Evolutionary conservation across 202 grass and related monocot species (phyloP), one percentile per base, ranked within the genome.

Genomic region (Zoysia matrella): DNA sequence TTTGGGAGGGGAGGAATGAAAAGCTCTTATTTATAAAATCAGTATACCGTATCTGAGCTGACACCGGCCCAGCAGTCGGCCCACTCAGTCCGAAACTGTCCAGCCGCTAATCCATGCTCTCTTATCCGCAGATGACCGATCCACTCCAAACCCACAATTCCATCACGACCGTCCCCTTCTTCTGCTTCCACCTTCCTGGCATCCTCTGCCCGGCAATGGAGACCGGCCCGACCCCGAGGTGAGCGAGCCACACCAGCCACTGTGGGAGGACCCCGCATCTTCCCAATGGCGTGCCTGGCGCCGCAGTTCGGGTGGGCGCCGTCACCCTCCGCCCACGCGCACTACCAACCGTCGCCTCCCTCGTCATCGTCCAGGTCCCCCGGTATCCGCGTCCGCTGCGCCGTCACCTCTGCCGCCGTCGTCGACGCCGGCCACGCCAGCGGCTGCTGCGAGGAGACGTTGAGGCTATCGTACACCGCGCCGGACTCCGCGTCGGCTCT

Each of bases 241-340:
- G 66, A 85, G 50, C 44, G 12, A 53, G 30, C 71, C 8, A 67
- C 71, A 67, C 49, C 71, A 52, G 14, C 36, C 30, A 52, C 51
- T 51, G 48, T 40, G 44, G 49, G 47, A 36, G 22, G 8, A 4
- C 15, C 55, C 18, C 22, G 22, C 22, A 22, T 22, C 50, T 65
- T 44, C 10, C n/a, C 65, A 57, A 92, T 89, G 90, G 60, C 84
- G 71, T 92, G 83, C 67, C 84, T 92, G 15, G 90, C 80, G 13
- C 87, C 84, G 48, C 90, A 89, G 67, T 92, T 92, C 62, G 78
- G 70, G 80, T 89, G 87, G 83, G 86, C 76, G 10, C 78, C 86
- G 40, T 69, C 48, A 7, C 47, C 71, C 8, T 41, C 79, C n/a
- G 42, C 84, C 52, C 76, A 90, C 74, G 60, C 40, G 64, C 41